Evolutionary conservation across 345 rosid genomes (phyloP), one percentile per base, ranked within the genome.

Genomic region (Linum trigynum): DNA sequence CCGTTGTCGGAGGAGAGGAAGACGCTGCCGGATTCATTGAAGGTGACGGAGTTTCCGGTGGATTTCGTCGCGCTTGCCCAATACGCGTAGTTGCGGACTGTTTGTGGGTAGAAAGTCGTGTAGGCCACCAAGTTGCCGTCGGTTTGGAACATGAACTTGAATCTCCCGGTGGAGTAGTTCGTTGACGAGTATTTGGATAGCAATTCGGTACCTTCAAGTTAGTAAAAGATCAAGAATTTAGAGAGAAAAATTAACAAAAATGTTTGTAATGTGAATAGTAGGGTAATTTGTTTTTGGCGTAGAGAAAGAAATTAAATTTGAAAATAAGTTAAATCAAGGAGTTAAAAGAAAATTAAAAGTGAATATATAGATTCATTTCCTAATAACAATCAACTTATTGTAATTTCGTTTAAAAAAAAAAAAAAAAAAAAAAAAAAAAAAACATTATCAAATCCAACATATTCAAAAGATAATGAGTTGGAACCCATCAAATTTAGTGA

Each of bases 161-260:
- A 81, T 68, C 77, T 81, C 51, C 85, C 85, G 10, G 9, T 39
- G 16, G 81, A 72, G 71, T 73, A 81, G 72, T 76, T 71, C 58
- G 59, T 67, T 36, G 36, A 68, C 4, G 66, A 61, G 42, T 40
- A 64, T 15, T 71, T 56, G 53, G 82, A 48, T 48, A 10, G 7
- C 14, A 48, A 1, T 6, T 6, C 11, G 3, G 12, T 15, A 48
- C 53, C 53, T 48, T 23, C 32, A 23, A 23, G 32, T 23, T 23
- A 23, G 53, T 48, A 7, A 48, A 9, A 48, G 3, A 5, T 4
- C 14, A 15, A 48, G 3, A 9, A 15, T 48, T 48, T 9, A 48
- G 3, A 9, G 53, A 9, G 14, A 48, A 9, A 9, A 23, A 23
- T 23, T 5, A 7, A 9, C 9, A 3, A 9, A 10, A 7, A 48